Base-by-base conservation (phyloP, 139 green algal species). In the Tetraselmis chui region DNA sequence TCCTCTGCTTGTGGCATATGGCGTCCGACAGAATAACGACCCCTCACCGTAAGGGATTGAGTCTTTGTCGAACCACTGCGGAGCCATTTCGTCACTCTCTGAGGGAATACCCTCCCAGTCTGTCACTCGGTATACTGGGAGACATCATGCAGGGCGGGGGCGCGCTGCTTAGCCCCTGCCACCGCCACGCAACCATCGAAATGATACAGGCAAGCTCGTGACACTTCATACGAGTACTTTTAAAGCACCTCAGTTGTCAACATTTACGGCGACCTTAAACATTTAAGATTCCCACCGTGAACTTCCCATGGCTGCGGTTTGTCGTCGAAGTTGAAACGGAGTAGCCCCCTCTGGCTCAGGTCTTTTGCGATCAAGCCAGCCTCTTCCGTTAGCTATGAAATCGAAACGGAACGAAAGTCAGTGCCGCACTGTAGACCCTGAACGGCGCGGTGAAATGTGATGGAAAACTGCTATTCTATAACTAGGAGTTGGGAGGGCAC, bases 31-130 rank as follows among this genome's bases (percentile, higher is more conserved):
- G 23, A 11, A 23, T 2, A 77, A 25, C 23, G 22, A 25, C 89
- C 91, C 91, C 2, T 85, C 78, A 0, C 91, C 79, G 30, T 82
- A 94, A 0, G 91, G 91, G 1, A 94, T 80, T 0, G 89, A 74
- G 0, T 76, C 59, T 0, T 59, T 5, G 28, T 45, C 29, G 24
- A 93, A 91, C 86, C 87, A 94, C 23, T 82, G 29, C 0, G 91
- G 90, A 11, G 31, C 59, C 91, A 94, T 93, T 76, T 94, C 91
- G 23, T 94, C 89, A 18, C 84, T 88, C 27, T 90, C 81, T 22
- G 31, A 78, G 0, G 88, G 88, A 29, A 89, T 75, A 0, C 90
- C 91, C 0, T 31, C 31, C 23, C 83, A 90, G 24, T 82, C 78
- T 5, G 59, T 32, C n/a, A 81, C 78, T 1, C 82, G 28, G 32